Conservation (phyloP, 2,329 filamentous ascomycete species). For the Chaetomiaceae sp. region DNA sequence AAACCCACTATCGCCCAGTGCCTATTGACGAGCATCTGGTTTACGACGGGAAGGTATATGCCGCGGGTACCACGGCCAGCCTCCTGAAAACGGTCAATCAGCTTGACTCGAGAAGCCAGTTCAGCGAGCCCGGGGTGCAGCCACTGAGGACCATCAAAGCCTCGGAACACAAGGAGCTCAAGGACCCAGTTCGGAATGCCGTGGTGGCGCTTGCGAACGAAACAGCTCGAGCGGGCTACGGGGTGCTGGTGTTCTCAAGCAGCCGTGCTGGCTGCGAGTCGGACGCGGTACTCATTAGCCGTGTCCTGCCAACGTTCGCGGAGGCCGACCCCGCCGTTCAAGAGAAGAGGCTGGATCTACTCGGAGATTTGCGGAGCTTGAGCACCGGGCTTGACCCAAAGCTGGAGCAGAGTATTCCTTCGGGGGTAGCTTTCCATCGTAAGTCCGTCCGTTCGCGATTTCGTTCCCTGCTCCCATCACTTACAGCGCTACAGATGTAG, state of each 20-base stretch:
- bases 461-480: background rate
- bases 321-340: conserved; percentile 43
- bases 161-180: conserved; percentile 56
- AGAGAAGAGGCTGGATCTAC: conserved; percentile 55
- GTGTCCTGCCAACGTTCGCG: conserved; percentile 51
- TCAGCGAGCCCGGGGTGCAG: conserved; percentile 30
- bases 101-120: conserved; percentile 30
- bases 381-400: conserved; percentile 59
- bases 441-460: conserved; percentile 28
- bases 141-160: conserved; percentile 44
- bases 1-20: conserved; percentile 67
- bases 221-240: conserved; percentile 61
- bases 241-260: conserved; percentile 67
- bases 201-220: conserved; percentile 65
- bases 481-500: conserved; percentile 31
- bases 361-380: conserved; percentile 60
- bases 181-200: conserved; percentile 60
- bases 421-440: conserved; percentile 71
- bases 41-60: conserved; percentile 62
- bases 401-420: conserved; percentile 57
- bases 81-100: conserved; percentile 54
- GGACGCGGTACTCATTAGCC: conserved; percentile 61
- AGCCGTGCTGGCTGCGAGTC: conserved; percentile 62
- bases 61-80: conserved; percentile 50
- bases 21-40: conserved; percentile 70